phyloP scores from a whole-genome alignment of 2,329 filamentous ascomycete genomes.

The Beauveria asiatica region DNA sequence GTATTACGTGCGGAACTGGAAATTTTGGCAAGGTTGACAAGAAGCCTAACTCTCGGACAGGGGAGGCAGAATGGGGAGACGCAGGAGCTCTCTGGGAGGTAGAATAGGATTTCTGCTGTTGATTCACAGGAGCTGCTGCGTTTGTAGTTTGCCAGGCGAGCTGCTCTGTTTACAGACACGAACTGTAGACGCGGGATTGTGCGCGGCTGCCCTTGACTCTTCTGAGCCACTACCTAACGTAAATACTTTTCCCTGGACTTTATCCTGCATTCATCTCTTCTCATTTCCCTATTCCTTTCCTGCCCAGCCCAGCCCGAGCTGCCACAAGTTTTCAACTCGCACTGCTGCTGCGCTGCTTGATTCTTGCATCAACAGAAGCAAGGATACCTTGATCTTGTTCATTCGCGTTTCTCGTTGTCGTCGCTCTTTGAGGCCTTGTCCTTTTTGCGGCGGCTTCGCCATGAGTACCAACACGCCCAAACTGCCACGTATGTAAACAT shows the following conservation, averaged over 20 bases:
- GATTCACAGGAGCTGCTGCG: neutral
- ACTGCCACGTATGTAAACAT: no score
- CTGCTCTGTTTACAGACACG: neutral
- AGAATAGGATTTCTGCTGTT: neutral
- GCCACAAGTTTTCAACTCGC: neutral
- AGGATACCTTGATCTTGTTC: neutral
- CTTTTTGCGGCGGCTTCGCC: no score
- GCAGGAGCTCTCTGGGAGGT: neutral
- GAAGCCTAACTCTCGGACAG: no score
- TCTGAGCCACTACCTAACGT: neutral
- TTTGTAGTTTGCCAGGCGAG: neutral
- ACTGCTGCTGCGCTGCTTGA: no score
- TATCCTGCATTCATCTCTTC: neutral
- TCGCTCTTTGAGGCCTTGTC: no score
- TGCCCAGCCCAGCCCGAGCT: neutral
- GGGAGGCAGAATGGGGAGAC: neutral
- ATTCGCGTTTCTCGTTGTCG: no score
- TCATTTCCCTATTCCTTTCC: neutral
- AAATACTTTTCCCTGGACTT: no score
- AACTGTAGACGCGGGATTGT: neutral
- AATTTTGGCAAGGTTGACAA: neutral
- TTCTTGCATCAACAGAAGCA: no score
- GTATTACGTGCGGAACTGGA: neutral
- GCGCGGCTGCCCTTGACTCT: neutral
- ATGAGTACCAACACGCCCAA: no score